phyloP scores from a whole-genome alignment of 1,284 basidiomycete species.

The Cutaneotrichosporon mucoides region DNA sequence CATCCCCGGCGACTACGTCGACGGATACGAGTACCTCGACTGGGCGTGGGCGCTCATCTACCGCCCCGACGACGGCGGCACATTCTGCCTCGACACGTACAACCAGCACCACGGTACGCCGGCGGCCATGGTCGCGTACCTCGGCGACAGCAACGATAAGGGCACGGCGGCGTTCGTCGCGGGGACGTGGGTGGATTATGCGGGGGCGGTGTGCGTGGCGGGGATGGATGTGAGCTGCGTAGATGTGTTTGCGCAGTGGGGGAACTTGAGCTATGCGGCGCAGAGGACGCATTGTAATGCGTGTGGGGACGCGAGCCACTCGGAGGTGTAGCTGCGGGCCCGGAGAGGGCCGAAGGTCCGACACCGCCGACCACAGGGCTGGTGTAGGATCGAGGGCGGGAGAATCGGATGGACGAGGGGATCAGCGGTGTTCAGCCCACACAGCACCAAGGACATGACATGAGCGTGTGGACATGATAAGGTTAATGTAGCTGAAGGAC shows the following conservation, averaged over 20 bases:
- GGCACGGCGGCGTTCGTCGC: neutral
- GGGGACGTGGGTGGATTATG: neutral
- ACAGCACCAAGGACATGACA: too few species aligned
- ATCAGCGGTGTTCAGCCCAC: too few species aligned
- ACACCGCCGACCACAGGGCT: too few species aligned
- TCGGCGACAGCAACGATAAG: neutral
- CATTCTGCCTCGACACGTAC: neutral
- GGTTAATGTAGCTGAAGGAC: too few species aligned
- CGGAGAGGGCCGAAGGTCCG: too few species aligned
- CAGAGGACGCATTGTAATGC: neutral
- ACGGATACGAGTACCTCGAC: neutral
- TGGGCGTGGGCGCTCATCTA: slow-evolving; percentile 4
- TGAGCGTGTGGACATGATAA: too few species aligned
- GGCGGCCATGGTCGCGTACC: neutral
- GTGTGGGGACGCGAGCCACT: neutral
- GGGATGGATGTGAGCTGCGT: neutral
- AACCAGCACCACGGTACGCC: neutral
- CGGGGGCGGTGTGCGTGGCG: neutral
- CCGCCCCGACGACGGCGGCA: neutral
- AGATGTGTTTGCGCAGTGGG: neutral
- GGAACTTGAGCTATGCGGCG: neutral
- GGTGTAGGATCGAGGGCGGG: too few species aligned
- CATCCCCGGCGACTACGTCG: neutral
- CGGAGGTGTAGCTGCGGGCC: too few species aligned
- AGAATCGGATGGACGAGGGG: too few species aligned